Evolutionary conservation across 2,329 filamentous ascomycete genomes (phyloP).

Genomic region (Pseudocercospora fuligena): DNA sequence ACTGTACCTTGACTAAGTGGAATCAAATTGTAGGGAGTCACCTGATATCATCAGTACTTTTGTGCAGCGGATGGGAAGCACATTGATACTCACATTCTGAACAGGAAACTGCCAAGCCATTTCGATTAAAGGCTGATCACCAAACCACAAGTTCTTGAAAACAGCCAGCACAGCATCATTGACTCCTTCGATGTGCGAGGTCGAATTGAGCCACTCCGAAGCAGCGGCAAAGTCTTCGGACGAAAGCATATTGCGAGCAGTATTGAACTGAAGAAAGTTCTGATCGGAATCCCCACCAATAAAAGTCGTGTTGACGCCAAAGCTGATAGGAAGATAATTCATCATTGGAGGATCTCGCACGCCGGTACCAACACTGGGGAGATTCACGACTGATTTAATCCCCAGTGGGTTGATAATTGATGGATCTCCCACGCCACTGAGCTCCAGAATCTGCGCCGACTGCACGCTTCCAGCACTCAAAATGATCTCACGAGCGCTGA

Average conservation of each 20-base stretch:
- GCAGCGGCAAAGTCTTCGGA: conserved; percentile 18
- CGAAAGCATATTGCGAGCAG: conserved; percentile 10
- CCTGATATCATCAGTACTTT: neutral
- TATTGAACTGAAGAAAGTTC: conserved; percentile 20
- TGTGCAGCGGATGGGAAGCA: neutral
- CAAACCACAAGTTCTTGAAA: conserved; percentile 23
- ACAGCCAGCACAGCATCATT: conserved; percentile 12
- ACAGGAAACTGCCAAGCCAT: conserved; percentile 23
- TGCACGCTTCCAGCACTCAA: conserved; percentile 61
- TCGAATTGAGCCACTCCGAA: conserved; percentile 13
- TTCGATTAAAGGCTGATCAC: conserved; percentile 20
- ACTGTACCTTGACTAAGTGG: conserved; percentile 18
- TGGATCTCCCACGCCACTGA: conserved; percentile 61
- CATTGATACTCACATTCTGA: conserved; percentile 14
- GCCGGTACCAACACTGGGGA: conserved; percentile 1
- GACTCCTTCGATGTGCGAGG: conserved; percentile 13
- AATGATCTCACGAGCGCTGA: conserved; percentile 48
- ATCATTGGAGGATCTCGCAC: conserved; percentile 12
- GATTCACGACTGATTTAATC: conserved; percentile 35
- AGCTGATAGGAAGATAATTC: neutral
- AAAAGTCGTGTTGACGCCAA: neutral
- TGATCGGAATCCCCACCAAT: conserved; percentile 20
- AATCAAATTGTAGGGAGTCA: conserved; percentile 17
- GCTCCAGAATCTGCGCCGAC: conserved; percentile 63
- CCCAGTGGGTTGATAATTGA: conserved; percentile 12